A percentile compares a stretch with the other conserved stretches of the same genome.
phyloP scores from a whole-genome alignment of 2,329 filamentous ascomycete species.

The Zelopaecilomyces penicillatus region DNA sequence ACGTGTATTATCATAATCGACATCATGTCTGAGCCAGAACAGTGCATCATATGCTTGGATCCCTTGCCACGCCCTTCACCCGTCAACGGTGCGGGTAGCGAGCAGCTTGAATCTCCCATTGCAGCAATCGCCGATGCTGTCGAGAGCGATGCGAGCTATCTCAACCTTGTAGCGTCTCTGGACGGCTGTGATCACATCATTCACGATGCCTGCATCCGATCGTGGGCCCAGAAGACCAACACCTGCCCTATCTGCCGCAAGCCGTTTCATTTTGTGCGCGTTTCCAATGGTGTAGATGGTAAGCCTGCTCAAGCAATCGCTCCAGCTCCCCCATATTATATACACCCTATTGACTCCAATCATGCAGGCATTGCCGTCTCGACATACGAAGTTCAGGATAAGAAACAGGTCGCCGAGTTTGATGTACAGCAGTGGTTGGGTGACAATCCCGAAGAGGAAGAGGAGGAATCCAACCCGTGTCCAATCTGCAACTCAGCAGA shows the following conservation, averaged over 20 bases:
- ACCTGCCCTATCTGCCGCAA: slow-evolving; percentile 96
- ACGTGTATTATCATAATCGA: slow-evolving; percentile 30
- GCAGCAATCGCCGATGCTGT: slow-evolving; percentile 7
- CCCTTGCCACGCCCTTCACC: slow-evolving; percentile 37
- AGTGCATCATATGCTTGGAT: slow-evolving; percentile 64
- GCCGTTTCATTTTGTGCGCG: slow-evolving; percentile 80
- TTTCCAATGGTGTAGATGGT: slow-evolving; percentile 76
- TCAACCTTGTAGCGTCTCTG: slow-evolving; percentile 48
- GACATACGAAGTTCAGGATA: slow-evolving; percentile 64
- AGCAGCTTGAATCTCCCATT: slow-evolving; percentile 12
- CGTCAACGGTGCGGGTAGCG: slow-evolving; percentile 14
- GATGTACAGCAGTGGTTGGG: slow-evolving; percentile 68
- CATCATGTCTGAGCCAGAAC: slow-evolving; percentile 48
- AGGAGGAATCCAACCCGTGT: slow-evolving; percentile 65
- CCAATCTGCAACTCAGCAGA: slow-evolving; percentile 75
- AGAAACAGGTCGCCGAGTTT: slow-evolving; percentile 83
- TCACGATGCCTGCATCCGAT: slow-evolving; percentile 84
- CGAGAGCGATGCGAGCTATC: slow-evolving; percentile 24
- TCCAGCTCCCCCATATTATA: slow-evolving; percentile 7
- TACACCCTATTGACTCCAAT: slow-evolving; percentile 1
- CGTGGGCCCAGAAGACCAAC: slow-evolving; percentile 94
- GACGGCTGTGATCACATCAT: slow-evolving; percentile 82
- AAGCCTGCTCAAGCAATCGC: slow-evolving; percentile 29
- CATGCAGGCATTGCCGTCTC: slow-evolving; percentile 44
- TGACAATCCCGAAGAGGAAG: slow-evolving; percentile 62